phyloP scores from a whole-genome alignment of 2,329 filamentous ascomycete genomes.

The Neonectria neomacrospora region DNA sequence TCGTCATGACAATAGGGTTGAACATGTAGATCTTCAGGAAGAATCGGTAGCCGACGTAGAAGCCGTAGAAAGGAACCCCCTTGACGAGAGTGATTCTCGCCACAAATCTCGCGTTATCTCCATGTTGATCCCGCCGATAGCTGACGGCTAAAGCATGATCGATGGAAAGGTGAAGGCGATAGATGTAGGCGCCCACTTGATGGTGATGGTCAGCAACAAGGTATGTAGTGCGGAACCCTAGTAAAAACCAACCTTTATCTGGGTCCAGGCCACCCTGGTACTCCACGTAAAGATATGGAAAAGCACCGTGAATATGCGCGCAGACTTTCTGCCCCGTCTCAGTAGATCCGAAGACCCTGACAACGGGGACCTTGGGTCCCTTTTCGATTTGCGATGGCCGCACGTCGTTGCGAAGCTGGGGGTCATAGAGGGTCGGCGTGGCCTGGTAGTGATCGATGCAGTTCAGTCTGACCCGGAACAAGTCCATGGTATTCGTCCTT shows the following conservation, averaged over 20 bases:
- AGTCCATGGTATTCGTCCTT: constrained; percentile 58
- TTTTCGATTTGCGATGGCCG: constrained; percentile 68
- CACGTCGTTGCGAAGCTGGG: constrained; percentile 75
- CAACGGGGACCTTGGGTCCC: constrained; percentile 81
- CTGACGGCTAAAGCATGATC: constrained; percentile 89
- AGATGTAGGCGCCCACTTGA: constrained; percentile 79
- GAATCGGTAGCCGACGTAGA: constrained; percentile 88
- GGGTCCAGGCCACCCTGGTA: constrained; percentile 76
- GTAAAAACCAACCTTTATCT: constrained; percentile 69
- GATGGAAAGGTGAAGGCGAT: constrained; percentile 83
- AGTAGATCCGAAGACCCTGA: constrained; percentile 91
- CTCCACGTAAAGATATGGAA: constrained; percentile 94
- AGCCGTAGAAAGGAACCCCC: constrained; percentile 95
- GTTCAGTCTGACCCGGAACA: constrained; percentile 91
- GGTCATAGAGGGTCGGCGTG: constrained; percentile 81
- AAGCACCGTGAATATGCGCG: constrained; percentile 93
- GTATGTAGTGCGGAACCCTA: background rate
- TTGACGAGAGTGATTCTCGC: constrained; percentile 93
- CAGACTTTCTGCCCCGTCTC: constrained; percentile 97
- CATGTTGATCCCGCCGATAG: constrained; percentile 80
- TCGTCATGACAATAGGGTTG: constrained; percentile 87
- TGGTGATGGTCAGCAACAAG: constrained; percentile 23
- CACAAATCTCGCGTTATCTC: constrained; percentile 76
- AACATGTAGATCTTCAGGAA: constrained; percentile 96
- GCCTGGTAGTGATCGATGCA: constrained; percentile 96